These are phyloP conservation scores for Cairneyella variabilis DNA, from an alignment of 495 filamentous ascomycete genomes.

Conservation along the genomic window DNA sequence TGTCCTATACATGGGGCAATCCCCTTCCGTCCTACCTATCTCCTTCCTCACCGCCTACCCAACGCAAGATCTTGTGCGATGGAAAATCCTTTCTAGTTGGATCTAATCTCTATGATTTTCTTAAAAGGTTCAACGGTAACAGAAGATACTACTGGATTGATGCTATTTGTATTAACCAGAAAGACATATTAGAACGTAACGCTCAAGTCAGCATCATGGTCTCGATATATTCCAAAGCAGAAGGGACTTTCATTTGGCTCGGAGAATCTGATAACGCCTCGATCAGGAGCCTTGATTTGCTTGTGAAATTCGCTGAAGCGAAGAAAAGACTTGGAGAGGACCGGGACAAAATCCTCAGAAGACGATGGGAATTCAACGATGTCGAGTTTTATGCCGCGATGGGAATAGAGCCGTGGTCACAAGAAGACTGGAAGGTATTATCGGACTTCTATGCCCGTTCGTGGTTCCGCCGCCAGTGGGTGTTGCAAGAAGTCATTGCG, in stretches of 20 bases:
- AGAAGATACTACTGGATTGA: neutral
- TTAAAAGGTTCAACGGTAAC: neutral
- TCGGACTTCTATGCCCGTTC: neutral
- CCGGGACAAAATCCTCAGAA: neutral
- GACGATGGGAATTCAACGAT: neutral
- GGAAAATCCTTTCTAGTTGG: neutral
- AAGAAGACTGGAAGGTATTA: neutral
- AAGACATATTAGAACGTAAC: neutral
- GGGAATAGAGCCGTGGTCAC: neutral
- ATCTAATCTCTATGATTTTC: neutral
- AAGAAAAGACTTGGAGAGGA: neutral
- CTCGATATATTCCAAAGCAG: neutral
- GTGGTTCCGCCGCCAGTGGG: neutral
- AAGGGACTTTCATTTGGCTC: neutral
- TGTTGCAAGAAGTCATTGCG: neutral
- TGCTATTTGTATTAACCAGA: neutral
- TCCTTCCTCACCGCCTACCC: neutral
- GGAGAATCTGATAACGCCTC: neutral
- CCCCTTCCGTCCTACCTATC: neutral
- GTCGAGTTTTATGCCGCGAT: neutral
- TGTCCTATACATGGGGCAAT: neutral
- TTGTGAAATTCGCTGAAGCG: neutral
- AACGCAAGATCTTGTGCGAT: neutral
- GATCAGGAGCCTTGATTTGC: neutral
- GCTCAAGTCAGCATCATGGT: neutral